These are phyloP conservation scores for Coffea eugenioides DNA, from an alignment of 257 asterid species.

Conservation along the genomic window DNA sequence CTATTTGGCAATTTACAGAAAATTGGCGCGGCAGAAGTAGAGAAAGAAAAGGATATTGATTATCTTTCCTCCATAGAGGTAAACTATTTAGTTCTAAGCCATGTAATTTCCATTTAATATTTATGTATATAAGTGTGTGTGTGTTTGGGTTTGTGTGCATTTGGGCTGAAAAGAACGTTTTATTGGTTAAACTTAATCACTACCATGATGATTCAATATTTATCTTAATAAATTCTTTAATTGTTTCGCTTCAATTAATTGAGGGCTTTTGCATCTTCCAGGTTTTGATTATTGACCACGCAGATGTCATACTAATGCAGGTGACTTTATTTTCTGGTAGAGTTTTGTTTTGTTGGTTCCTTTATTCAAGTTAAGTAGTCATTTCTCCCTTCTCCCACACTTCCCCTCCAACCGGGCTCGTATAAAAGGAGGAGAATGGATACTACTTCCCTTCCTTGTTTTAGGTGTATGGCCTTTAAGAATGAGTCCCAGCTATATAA, in stretches of 20 bases:
- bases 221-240: conserved; percentile 1
- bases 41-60: conserved; percentile 86
- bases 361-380: background rate
- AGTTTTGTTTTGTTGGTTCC: background rate
- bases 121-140: no score
- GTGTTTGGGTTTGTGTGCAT: no score
- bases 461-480: background rate
- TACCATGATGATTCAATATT: background rate
- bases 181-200: background rate
- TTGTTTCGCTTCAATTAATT: conserved; percentile 20
- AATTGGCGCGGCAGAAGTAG: conserved; percentile 78
- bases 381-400: background rate
- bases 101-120: background rate
- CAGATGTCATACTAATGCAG: conserved; percentile 94
- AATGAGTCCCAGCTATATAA: background rate
- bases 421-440: background rate
- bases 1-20: conserved; percentile 44
- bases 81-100: conserved; percentile 15
- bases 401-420: background rate
- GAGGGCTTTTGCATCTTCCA: conserved; percentile 31
- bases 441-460: background rate
- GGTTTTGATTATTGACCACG: conserved; percentile 88
- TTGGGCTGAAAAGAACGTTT: background rate
- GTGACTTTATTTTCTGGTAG: conserved; percentile 30
- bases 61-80: conserved; percentile 98